A percentile compares a stretch with the other conserved stretches of the same genome.
Evolutionary conservation across 768 basidiomycete species (phyloP).

Genomic region (Hirschioporus abietinus): DNA sequence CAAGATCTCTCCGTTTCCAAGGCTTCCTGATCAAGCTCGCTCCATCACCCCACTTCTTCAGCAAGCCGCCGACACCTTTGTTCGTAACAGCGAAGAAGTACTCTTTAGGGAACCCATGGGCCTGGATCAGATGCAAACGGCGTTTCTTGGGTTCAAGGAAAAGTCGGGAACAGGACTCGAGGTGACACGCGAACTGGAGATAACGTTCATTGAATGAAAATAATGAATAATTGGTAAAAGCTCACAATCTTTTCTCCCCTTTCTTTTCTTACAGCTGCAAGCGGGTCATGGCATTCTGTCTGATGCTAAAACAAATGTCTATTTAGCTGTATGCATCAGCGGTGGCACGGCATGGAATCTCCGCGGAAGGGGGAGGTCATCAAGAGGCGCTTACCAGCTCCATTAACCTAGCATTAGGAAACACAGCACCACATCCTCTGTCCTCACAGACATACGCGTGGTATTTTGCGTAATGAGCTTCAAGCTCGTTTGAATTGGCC

Average conservation of each 20-base stretch:
- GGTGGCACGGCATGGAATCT: not conserved
- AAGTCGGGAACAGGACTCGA: constrained; percentile 48
- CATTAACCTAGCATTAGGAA: constrained; percentile 75
- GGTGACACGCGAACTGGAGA: constrained; percentile 72
- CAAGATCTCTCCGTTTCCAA: constrained; percentile 52
- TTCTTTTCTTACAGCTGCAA: constrained; percentile 70
- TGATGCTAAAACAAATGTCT: constrained; percentile 5
- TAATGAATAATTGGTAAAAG: constrained; percentile 12
- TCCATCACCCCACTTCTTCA: constrained; percentile 80
- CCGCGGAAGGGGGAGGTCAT: constrained; percentile 7
- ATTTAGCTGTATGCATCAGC: not conserved
- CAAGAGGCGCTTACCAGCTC: constrained; percentile 56
- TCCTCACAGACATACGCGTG: constrained; percentile 81
- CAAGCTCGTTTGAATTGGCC: constrained; percentile 61
- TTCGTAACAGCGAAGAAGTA: constrained; percentile 92
- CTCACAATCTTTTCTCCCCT: constrained; percentile 83
- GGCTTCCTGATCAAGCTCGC: constrained; percentile 70
- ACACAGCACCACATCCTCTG: constrained; percentile 68
- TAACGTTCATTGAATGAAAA: not conserved
- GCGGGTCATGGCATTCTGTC: constrained; percentile 77
- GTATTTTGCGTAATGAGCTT: constrained; percentile 77
- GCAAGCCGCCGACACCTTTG: constrained; percentile 78
- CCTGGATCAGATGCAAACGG: constrained; percentile 75
- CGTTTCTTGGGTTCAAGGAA: constrained; percentile 74
- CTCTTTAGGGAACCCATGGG: constrained; percentile 80